Base-by-base conservation (phyloP, 2,329 filamentous ascomycete species). In the Zelopaecilomyces penicillatus region DNA sequence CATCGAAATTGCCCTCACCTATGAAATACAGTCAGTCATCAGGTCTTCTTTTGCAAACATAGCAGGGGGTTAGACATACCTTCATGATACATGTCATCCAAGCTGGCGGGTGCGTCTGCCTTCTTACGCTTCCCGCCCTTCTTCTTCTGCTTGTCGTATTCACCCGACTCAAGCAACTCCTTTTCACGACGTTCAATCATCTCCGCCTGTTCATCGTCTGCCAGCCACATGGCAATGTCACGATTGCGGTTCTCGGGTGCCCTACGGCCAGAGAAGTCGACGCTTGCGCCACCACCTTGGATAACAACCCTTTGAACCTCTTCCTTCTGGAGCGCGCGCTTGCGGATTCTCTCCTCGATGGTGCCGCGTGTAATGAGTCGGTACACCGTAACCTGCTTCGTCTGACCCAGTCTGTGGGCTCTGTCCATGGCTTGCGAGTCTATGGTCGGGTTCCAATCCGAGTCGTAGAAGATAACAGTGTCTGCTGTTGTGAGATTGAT, bases 401-500 rank as follows among this genome's bases (percentile, higher is more conserved):
- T 97, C 66, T 98, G 91, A 41, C 93, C 93, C 32, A 98, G 79
- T 78, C 93, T 87, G 79, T 98, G 93, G 9, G 93, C 93, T 65
- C 93, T 86, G 66, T 98, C 93, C 93, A 97, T 97, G 66, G 93
- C 93, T 65, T 98, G 93, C 43, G 87, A 95, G 64, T 98, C 93
- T 59, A 97, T 97, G 4, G 93, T 97, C 0, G 93, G 93, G 64
- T 98, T 98, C 93, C 93, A 98, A 65, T 98, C 93, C 8, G 88
- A 95, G 63, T 98, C 93, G 75, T 98, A 98, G 71, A 98, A 98
- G 66, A 98, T 97, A 67, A 98, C 93, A 0, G 93, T 98, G 63
- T 98, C 93, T 19, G 93, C 93, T 42, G 87, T 85, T 5, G 93
- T 97, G 54, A 98, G 72, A 61, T 98, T 98, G 74, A 98, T 98